A percentile compares a stretch with the other conserved stretches of the same genome.
phyloP scores from a whole-genome alignment of 2,329 filamentous ascomycete species.

The Ascomycota sp. region DNA sequence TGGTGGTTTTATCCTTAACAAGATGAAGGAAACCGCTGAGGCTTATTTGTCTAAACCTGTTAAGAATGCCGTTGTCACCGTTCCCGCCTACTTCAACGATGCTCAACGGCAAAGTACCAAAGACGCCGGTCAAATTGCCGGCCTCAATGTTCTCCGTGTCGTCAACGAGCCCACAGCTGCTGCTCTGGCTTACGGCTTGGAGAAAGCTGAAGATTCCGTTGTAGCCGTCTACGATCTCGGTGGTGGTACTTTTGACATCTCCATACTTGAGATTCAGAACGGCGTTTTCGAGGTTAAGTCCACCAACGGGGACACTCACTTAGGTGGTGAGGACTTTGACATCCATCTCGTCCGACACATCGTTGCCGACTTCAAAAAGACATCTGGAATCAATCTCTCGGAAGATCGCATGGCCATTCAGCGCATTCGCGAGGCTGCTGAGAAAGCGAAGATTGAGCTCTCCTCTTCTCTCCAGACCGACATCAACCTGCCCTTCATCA shows the following conservation, averaged over 20 bases:
- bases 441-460: conserved; percentile 98
- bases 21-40: conserved; percentile 99
- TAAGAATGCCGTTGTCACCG: conserved; percentile 92
- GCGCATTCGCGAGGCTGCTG: conserved; percentile 92
- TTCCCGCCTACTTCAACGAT: conserved; percentile 97
- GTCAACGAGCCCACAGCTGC: conserved; percentile 96
- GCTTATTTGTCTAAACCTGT: conserved; percentile 71
- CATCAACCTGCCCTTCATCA: conserved; percentile 97
- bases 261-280: conserved; percentile 87
- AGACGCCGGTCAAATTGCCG: conserved; percentile 89
- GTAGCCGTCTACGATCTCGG: conserved; percentile 95
- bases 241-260: conserved; percentile 98
- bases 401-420: conserved; percentile 94
- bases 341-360: conserved; percentile 85
- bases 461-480: conserved; percentile 89
- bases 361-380: conserved; percentile 89
- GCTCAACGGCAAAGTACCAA: conserved; percentile 95
- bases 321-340: conserved; percentile 96
- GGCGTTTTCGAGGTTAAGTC: conserved; percentile 98
- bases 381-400: conserved; percentile 74
- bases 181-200: conserved; percentile 82
- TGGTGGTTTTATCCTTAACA: conserved; percentile 84
- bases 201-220: conserved; percentile 76
- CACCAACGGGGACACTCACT: conserved; percentile 94
- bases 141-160: conserved; percentile 88